Evolutionary conservation across 2,329 filamentous ascomycete genomes (phyloP).

Genomic region (Stagonosporopsis chrysanthemi): DNA sequence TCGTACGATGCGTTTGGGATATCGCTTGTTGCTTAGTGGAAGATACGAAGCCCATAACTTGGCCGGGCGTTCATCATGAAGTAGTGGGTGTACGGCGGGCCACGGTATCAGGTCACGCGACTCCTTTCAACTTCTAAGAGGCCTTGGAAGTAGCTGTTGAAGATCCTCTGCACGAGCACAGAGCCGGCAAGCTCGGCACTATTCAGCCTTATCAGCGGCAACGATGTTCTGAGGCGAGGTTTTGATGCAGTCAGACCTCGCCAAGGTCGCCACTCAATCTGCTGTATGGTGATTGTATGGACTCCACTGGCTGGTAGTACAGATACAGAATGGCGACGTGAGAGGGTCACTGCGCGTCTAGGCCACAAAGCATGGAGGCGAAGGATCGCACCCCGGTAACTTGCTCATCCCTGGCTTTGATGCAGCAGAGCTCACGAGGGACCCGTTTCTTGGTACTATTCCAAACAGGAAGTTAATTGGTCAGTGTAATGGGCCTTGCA

Average conservation of each 20-base stretch:
- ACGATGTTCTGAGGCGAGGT: neutral
- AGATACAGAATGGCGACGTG: neutral
- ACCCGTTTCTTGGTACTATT: neutral
- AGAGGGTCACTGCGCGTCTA: neutral
- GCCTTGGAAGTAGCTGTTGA: neutral
- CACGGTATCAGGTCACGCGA: neutral
- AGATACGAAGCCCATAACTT: slow-evolving; percentile 1
- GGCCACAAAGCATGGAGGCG: neutral
- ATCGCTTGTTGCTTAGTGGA: neutral
- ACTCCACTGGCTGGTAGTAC: neutral
- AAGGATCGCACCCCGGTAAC: slow-evolving; percentile 1
- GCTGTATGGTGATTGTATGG: neutral
- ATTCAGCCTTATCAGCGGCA: slow-evolving; percentile 8
- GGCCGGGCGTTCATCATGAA: neutral
- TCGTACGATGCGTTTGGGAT: neutral
- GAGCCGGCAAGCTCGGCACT: neutral
- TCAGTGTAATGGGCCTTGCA: neutral
- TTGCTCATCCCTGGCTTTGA: slow-evolving; percentile 2
- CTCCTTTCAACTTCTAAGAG: neutral
- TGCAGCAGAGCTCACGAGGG: neutral
- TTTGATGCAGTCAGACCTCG: neutral
- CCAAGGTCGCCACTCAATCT: neutral
- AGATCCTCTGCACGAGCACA: neutral
- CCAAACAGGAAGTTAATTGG: neutral
- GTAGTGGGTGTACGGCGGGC: neutral